Conservation (phyloP, 352 stramenopile genomes). For the Stramenopiles sp. region DNA sequence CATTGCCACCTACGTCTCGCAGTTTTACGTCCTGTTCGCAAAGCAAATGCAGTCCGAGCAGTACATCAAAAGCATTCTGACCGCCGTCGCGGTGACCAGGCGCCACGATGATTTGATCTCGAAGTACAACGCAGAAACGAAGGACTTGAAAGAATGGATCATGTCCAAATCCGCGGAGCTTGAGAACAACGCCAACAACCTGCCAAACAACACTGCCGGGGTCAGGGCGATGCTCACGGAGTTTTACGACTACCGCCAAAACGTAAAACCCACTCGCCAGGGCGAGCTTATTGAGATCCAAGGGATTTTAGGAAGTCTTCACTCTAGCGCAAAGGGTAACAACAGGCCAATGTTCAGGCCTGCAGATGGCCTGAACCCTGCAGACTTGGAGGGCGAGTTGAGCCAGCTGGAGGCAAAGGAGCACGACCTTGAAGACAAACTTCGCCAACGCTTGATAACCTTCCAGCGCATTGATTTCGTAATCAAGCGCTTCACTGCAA, state of each 20-base stretch:
- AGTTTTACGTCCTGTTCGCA: constrained; percentile 59
- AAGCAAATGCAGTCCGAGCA: constrained; percentile 64
- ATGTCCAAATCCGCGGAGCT: constrained; percentile 37
- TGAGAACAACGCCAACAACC: constrained; percentile 38
- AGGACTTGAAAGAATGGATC: constrained; percentile 45
- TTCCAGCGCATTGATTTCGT: constrained; percentile 20
- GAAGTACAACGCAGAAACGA: constrained; percentile 47
- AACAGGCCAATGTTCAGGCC: constrained; percentile 21
- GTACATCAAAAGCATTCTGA: constrained; percentile 59
- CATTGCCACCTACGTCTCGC: constrained; percentile 67
- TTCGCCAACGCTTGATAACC: constrained; percentile 20
- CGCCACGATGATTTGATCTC: constrained; percentile 51
- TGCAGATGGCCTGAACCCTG: no score
- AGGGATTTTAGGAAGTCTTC: constrained; percentile 20
- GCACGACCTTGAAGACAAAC: constrained; percentile 19
- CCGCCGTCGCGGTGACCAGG: constrained; percentile 63
- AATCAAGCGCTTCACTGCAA: no score
- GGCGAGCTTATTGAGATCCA: constrained; percentile 17
- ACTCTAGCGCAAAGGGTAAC: constrained; percentile 24
- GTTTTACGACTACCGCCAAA: constrained; percentile 20
- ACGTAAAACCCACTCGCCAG: constrained; percentile 20
- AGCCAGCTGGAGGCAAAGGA: constrained; percentile 19
- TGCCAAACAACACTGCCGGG: constrained; percentile 15
- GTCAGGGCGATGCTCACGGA: constrained; percentile 23
- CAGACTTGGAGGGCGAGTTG: constrained; percentile 21